These are phyloP conservation scores for Alternaria arbusti DNA, from an alignment of 2,329 filamentous ascomycete species.

Conservation along the genomic window DNA sequence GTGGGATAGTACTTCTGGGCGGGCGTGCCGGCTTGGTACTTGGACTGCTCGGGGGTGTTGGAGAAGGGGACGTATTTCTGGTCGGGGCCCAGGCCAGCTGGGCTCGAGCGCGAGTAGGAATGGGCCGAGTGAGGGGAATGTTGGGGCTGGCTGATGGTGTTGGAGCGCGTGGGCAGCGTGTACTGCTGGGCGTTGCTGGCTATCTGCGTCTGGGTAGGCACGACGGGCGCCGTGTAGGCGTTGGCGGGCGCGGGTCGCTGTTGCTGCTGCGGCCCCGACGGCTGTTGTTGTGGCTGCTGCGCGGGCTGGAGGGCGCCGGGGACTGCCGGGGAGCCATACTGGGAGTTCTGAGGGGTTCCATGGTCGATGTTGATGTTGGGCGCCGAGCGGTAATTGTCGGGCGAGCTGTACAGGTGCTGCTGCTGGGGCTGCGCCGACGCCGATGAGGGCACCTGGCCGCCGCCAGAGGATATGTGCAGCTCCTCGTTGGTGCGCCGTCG, in stretches of 20 bases:
- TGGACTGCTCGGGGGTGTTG: conserved; percentile 67
- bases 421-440: conserved; percentile 29
- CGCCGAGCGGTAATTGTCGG: conserved; percentile 57
- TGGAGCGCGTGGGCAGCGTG: conserved; percentile 69
- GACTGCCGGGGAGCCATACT: conserved; percentile 56
- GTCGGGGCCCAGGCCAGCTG: conserved; percentile 66
- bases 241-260: conserved; percentile 61
- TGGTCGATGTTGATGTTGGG: conserved; percentile 68
- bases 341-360: conserved; percentile 55
- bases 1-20: conserved; percentile 66
- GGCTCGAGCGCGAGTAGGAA: conserved; percentile 84
- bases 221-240: conserved; percentile 63
- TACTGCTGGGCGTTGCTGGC: conserved; percentile 64
- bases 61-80: conserved; percentile 68
- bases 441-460: conserved; percentile 48
- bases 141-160: conserved; percentile 65
- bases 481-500: conserved; percentile 61
- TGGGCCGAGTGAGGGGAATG: conserved; percentile 40
- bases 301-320: conserved; percentile 66
- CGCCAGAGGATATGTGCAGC: conserved; percentile 59
- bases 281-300: conserved; percentile 12
- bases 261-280: conserved; percentile 35
- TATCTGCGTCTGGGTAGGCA: conserved; percentile 62
- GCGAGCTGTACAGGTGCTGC: conserved; percentile 55
- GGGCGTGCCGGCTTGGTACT: conserved; percentile 50